Evolutionary conservation across 2,329 filamentous ascomycete genomes (phyloP).

Genomic region (Talaromyces albobiverticillius): DNA sequence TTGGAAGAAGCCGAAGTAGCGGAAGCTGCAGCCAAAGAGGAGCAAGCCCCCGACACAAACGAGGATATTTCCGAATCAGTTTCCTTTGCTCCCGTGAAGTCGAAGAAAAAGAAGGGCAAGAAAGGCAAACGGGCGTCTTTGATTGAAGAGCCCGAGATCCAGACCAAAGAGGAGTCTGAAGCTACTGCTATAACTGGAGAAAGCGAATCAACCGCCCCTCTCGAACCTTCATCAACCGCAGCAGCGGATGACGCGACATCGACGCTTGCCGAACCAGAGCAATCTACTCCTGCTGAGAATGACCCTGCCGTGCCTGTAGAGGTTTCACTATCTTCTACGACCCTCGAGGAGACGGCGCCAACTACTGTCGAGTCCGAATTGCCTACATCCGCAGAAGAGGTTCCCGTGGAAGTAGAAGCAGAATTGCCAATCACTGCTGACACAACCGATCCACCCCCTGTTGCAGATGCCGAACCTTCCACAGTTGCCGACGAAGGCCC

Average conservation of each 20-base stretch:
- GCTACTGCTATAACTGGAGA: neutral
- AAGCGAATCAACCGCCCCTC: neutral
- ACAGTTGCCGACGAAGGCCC: neutral
- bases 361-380: neutral
- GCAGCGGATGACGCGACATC: neutral
- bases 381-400: neutral
- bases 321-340: neutral
- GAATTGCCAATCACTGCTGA: neutral
- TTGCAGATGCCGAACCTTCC: neutral
- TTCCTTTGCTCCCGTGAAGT: constrained; percentile 22
- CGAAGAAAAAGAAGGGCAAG: constrained; percentile 43
- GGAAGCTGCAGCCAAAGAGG: neutral
- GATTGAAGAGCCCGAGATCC: constrained; percentile 18
- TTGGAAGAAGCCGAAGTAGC: neutral
- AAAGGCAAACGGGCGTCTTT: constrained; percentile 31
- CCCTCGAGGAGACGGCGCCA: neutral
- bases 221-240: neutral
- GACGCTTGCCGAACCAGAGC: neutral
- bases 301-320: neutral
- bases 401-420: neutral
- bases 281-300: neutral
- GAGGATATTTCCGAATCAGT: neutral
- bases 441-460: neutral
- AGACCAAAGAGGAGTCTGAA: constrained; percentile 10
- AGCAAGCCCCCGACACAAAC: neutral